Evolutionary conservation across 2,329 filamentous ascomycete species (phyloP).

Genomic region (Emmonsiellopsis sp.): DNA sequence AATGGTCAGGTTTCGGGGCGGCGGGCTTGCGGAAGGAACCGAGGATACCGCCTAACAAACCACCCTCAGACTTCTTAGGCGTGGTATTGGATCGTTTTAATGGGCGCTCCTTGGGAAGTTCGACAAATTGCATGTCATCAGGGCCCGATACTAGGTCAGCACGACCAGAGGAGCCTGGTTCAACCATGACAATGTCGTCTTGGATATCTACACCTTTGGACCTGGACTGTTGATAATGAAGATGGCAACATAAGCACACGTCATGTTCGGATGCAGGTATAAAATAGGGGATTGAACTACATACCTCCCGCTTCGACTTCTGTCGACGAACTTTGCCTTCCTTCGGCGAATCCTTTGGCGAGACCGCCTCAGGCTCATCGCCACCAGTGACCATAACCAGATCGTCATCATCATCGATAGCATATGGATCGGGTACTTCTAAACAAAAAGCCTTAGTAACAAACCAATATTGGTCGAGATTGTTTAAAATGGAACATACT

Average conservation of each 20-base stretch:
- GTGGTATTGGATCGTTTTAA: constrained; percentile 53
- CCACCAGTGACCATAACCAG: constrained; percentile 46
- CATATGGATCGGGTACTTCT: constrained; percentile 47
- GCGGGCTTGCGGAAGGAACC: constrained; percentile 34
- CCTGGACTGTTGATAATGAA: constrained; percentile 19
- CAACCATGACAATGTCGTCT: constrained; percentile 48
- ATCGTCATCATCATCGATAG: constrained; percentile 56
- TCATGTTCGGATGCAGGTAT: background rate
- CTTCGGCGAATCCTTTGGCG: constrained; percentile 23
- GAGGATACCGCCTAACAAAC: constrained; percentile 55
- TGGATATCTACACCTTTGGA: constrained; percentile 23
- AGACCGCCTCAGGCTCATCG: constrained; percentile 28
- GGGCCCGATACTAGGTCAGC: constrained; percentile 37
- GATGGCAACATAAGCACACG: constrained; percentile 8
- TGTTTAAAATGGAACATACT: background rate
- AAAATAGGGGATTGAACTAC: constrained; percentile 1
- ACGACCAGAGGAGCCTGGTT: constrained; percentile 37
- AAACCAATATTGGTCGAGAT: background rate
- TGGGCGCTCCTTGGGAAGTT: constrained; percentile 39
- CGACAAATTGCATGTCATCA: constrained; percentile 44
- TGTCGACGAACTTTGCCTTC: constrained; percentile 20
- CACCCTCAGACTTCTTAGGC: constrained; percentile 47
- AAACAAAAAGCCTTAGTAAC: background rate
- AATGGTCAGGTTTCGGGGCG: constrained; percentile 21
- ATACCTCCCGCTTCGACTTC: constrained; percentile 31